Evolutionary conservation across 495 filamentous ascomycete genomes (phyloP).

Genomic region (Aspergillus mulundensis): DNA sequence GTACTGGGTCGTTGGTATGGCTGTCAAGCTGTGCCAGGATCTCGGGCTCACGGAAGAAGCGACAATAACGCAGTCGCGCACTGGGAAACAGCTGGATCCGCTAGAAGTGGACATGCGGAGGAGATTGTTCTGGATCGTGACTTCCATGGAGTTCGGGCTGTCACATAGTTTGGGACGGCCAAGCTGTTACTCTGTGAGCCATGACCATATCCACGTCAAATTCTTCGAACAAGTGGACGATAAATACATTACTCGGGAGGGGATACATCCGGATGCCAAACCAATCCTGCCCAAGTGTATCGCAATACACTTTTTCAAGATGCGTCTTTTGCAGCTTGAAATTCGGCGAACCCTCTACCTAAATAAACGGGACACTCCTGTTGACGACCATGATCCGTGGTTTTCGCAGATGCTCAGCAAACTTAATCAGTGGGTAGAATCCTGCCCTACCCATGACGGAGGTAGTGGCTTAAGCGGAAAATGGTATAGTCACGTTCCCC

Average conservation of each 20-base stretch:
- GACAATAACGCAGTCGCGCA: slow-evolving; percentile 60
- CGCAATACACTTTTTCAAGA: slow-evolving; percentile 87
- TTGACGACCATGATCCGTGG: slow-evolving; percentile 77
- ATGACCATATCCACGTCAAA: slow-evolving; percentile 75
- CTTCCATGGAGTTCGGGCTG: slow-evolving; percentile 81
- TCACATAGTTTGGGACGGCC: slow-evolving; percentile 82
- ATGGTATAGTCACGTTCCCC: slow-evolving; percentile 46
- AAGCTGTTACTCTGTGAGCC: slow-evolving; percentile 70
- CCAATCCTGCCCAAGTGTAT: slow-evolving; percentile 75
- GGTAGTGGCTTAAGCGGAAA: slow-evolving; percentile 61
- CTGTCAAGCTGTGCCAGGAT: slow-evolving; percentile 79
- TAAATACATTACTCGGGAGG: slow-evolving; percentile 72
- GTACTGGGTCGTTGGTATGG: slow-evolving; percentile 87
- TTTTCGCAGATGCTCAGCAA: slow-evolving; percentile 74
- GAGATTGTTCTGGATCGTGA: slow-evolving; percentile 79
- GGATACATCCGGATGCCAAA: slow-evolving; percentile 61
- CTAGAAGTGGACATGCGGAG: slow-evolving; percentile 84
- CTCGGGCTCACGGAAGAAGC: slow-evolving; percentile 80
- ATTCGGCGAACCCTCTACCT: slow-evolving; percentile 80
- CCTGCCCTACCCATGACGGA: slow-evolving; percentile 56
- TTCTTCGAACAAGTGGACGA: slow-evolving; percentile 80
- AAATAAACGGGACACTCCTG: slow-evolving; percentile 66
- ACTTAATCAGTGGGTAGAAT: slow-evolving; percentile 66
- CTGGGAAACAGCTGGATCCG: slow-evolving; percentile 48
- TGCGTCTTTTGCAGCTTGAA: slow-evolving; percentile 84